Base-by-base conservation (phyloP, 345 rosid genomes). In the Aegle marmelos region DNA sequence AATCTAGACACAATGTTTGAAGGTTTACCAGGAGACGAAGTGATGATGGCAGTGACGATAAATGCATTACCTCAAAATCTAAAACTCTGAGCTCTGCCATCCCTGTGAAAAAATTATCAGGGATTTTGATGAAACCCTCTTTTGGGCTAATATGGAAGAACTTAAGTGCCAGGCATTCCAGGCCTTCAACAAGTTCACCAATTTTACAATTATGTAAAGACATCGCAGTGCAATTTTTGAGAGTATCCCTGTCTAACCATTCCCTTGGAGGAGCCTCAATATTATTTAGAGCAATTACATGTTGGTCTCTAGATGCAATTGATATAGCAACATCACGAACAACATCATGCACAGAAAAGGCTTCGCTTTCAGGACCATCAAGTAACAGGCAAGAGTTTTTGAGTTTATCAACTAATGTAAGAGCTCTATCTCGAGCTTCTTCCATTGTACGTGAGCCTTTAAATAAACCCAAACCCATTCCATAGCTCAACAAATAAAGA, bases 391-490 rank as follows among this genome's bases (percentile, higher is more conserved):
- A 73, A 60, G 76, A n/a, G 14, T 9, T 2, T 28, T 60, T 39
- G 6, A 73, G 68, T 39, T 34, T 39, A 7, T 4, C 2, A 0
- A 73, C 27, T 25, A 61, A 60, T 7, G 37, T 19, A 9, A 16
- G 4, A 16, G 62, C 53, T 57, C 53, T 57, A 17, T 73, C 25
- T 19, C 27, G 25, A 6, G 66, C 57, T 36, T 60, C 68, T 37
- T 73, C 37, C 33, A 73, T 27, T 6, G 71, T 60, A 11, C 1
- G 5, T 10, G 33, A 6, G 0, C 24, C 21, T 3, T 27, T 25
- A 69, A 81, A 81, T 33, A 83, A 27, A 27, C 78, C 79, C 86
- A 78, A 70, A 5, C 88, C 86, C 22, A 75, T 25, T 8, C 72
- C 31, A 68, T 83, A 81, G 24, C 54, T 74, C 62, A 86, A 28